Conservation (phyloP, 2,329 filamentous ascomycete genomes). For the Cytospora piceae region DNA sequence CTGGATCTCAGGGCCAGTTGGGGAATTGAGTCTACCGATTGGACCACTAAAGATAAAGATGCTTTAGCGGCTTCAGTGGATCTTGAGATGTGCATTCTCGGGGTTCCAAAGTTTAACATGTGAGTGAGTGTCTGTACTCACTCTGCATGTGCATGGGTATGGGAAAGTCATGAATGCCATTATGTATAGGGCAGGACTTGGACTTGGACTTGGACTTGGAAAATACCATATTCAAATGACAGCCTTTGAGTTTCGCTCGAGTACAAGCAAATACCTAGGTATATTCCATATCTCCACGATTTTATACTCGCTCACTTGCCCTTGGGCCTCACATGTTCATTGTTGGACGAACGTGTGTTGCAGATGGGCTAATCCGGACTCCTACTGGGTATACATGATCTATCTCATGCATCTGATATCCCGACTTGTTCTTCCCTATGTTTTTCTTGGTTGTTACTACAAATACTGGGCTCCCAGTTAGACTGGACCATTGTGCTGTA, state of each 20-base stretch:
- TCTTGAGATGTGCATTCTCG: conserved; percentile 3
- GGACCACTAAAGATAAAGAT: conserved; percentile 17
- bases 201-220: no score
- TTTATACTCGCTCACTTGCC: no score
- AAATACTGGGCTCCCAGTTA: not conserved
- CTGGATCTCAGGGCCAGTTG: not conserved
- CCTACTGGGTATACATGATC: no score
- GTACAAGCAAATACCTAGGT: no score
- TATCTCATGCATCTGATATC: no score
- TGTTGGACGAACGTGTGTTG: no score
- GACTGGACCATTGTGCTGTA: not conserved
- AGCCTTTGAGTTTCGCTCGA: no score
- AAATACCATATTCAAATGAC: no score
- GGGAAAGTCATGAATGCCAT: not conserved
- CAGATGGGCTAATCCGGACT: no score
- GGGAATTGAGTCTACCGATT: conserved; percentile 23
- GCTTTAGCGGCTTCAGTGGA: conserved; percentile 26
- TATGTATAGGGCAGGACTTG: not conserved
- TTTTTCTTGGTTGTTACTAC: not conserved
- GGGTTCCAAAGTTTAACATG: conserved; percentile 11
- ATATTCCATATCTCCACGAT: no score
- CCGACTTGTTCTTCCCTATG: not conserved
- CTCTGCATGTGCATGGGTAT: not conserved
- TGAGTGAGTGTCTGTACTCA: conserved; percentile 17
- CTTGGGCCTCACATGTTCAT: no score